These are phyloP conservation scores for Aspergillus incahuasiensis DNA, from an alignment of 495 filamentous ascomycete species.

Conservation along the genomic window DNA sequence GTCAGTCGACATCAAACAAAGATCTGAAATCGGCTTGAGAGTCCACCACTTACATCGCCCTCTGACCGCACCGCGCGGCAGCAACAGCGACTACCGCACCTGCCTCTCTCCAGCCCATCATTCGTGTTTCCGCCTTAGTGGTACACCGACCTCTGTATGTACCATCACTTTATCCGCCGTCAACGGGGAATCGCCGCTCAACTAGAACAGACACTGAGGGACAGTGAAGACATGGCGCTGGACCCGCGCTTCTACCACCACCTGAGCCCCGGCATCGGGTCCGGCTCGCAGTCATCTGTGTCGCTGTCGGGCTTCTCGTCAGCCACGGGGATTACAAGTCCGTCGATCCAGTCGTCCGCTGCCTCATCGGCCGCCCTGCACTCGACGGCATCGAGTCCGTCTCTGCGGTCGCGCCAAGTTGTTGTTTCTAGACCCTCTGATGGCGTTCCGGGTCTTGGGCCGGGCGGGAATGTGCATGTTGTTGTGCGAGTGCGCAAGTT, in stretches of 20 bases:
- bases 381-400: constrained; percentile 53
- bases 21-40: too few species aligned
- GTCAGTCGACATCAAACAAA: neutral
- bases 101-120: constrained; percentile 1
- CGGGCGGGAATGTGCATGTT: constrained; percentile 85
- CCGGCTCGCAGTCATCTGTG: constrained; percentile 51
- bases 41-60: too few species aligned
- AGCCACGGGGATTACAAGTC: constrained; percentile 49
- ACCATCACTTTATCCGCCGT: constrained; percentile 34
- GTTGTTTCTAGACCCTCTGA: constrained; percentile 37
- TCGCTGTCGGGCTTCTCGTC: constrained; percentile 52
- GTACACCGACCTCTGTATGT: constrained; percentile 38
- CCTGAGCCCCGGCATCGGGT: constrained; percentile 36
- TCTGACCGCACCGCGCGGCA: too few species aligned
- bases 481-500: constrained; percentile 91
- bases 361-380: constrained; percentile 55
- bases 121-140: constrained; percentile 8
- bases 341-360: constrained; percentile 47
- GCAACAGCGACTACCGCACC: neutral
- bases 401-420: constrained; percentile 68
- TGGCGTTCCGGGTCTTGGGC: constrained; percentile 32
- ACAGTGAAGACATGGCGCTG: constrained; percentile 51
- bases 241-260: constrained; percentile 54
- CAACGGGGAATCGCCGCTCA: constrained; percentile 44
- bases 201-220: constrained; percentile 45